A percentile compares a stretch with the other conserved stretches of the same genome.
These are phyloP conservation scores for Fusarium fracticaudum DNA, from an alignment of 2,329 filamentous ascomycete species.

Conservation along the genomic window DNA sequence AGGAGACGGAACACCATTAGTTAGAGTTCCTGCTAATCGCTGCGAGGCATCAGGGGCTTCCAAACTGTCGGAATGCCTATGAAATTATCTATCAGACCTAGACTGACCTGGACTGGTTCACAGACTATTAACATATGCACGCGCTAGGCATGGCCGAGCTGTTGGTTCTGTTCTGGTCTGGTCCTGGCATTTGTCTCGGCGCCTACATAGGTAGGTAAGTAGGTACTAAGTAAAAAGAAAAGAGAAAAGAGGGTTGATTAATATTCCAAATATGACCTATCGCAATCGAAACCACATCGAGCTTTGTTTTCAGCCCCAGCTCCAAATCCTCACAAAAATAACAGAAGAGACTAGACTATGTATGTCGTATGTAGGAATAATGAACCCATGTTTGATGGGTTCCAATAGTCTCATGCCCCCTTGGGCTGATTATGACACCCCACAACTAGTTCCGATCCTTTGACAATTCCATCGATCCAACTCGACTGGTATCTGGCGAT, in stretches of 20 bases:
- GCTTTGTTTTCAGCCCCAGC: slow-evolving; percentile 6
- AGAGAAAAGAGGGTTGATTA: slow-evolving; percentile 23
- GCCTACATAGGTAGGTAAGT: background rate
- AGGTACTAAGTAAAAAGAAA: slow-evolving; percentile 1
- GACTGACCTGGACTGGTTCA: background rate
- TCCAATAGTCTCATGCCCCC: background rate
- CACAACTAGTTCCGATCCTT: background rate
- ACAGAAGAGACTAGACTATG: background rate
- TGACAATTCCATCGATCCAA: background rate
- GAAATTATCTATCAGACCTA: background rate
- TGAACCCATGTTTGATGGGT: background rate
- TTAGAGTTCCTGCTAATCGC: background rate
- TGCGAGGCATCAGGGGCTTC: slow-evolving; percentile 4
- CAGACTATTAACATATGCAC: background rate
- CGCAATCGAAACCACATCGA: slow-evolving; percentile 15
- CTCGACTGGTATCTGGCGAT: background rate
- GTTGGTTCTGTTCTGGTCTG: slow-evolving; percentile 5
- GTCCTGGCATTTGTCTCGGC: slow-evolving; percentile 13
- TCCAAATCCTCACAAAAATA: background rate
- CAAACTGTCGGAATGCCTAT: slow-evolving; percentile 20
- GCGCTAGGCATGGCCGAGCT: slow-evolving; percentile 25
- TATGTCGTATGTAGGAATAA: background rate
- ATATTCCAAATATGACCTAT: slow-evolving; percentile 30
- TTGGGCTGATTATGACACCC: background rate
- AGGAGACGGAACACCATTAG: background rate